Evolutionary conservation across 257 asterid species (phyloP), one percentile per base, ranked within the genome.

Genomic region (Fraxinus quadrangulata): DNA sequence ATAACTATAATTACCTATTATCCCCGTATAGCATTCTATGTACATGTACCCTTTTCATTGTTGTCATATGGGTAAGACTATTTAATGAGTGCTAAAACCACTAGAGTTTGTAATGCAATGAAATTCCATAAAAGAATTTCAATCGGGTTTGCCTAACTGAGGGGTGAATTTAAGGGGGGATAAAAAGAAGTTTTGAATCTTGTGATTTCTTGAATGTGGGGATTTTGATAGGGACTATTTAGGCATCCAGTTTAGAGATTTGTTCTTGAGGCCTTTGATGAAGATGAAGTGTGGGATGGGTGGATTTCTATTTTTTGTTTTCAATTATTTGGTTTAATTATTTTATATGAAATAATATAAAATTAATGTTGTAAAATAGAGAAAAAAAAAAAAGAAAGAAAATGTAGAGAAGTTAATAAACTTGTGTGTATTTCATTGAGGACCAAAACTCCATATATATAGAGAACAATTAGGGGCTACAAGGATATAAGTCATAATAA

Each of bases 41-140:
- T 68, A 66, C 51, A 37, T 66, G 5, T 19, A n/a, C 65, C 77
- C 87, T 80, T 83, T 88, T 87, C 82, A 76, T 84, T 82, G 84
- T 86, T 80, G 74, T 85, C 67, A 82, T 70, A 78, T 89, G 88
- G 88, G 84, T 75, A 67, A 71, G 71, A 56, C 67, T 68, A 24
- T 69, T 81, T 67, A 69, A 69, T 31, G 86, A 56, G 74, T 69
- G 63, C 73, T 23, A 82, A 80, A 76, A 75, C 30, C 77, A 40
- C 79, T 85, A 37, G 75, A 76, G 84, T 89, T 75, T 71, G 75
- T 76, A 84, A 78, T 83, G 84, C 87, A 76, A 79, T 80, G 77
- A 71, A 78, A 54, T 73, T 70, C 78, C 78, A 78, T 42, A 39
- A 72, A 75, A 77, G 61, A 76, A 75, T 45, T 80, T 80, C 78